Evolutionary conservation across 108 stramenopile species (phyloP).

Genomic region (Cyclotella kingstonii): DNA sequence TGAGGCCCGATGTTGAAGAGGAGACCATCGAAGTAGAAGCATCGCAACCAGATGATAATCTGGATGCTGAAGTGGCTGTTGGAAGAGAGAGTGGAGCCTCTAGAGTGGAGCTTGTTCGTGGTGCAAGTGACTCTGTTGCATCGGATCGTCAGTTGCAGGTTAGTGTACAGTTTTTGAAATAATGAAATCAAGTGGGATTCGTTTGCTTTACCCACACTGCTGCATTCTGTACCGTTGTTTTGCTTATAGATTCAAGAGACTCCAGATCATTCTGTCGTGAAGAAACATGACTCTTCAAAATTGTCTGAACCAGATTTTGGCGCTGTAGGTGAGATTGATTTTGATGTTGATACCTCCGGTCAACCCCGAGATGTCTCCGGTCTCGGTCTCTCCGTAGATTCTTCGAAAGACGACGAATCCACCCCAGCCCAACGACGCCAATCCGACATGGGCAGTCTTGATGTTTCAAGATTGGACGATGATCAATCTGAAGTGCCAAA

Average conservation of each 20-base stretch:
- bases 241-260: constrained; percentile 35
- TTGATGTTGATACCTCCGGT: constrained; percentile 33
- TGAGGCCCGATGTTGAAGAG: constrained; percentile 54
- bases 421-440: constrained; percentile 20
- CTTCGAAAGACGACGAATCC: constrained; percentile 54
- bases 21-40: constrained; percentile 34
- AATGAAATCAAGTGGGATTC: too few relatives aligned
- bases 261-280: constrained; percentile 18
- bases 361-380: constrained; percentile 31
- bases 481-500: constrained; percentile 33
- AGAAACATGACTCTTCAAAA: constrained; percentile 18
- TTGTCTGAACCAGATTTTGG: constrained; percentile 32
- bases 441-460: constrained; percentile 46
- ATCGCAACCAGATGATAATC: constrained; percentile 49
- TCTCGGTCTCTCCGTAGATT: constrained; percentile 40
- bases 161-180: too few relatives aligned
- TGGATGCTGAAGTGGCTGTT: constrained; percentile 24
- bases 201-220: neutral
- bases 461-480: constrained; percentile 32
- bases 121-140: constrained; percentile 44
- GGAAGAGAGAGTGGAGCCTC: constrained; percentile 52
- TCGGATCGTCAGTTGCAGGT: constrained; percentile 52
- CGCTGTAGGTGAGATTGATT: constrained; percentile 35
- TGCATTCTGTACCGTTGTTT: neutral
- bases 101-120: constrained; percentile 81